phyloP scores from a whole-genome alignment of 1,284 basidiomycete genomes.

The Cystobasidium slooffiae region DNA sequence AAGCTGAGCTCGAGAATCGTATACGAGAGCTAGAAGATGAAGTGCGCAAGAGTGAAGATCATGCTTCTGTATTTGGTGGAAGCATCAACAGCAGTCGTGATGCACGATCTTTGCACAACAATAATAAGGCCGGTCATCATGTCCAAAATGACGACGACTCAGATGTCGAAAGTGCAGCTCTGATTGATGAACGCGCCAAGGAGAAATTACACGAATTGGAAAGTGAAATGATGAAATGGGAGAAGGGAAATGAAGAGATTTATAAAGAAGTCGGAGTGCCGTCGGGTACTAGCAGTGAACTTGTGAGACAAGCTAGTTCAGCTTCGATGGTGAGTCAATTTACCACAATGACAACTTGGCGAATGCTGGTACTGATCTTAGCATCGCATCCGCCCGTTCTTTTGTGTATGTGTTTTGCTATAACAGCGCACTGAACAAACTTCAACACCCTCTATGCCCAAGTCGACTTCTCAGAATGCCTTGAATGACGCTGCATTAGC shows the following conservation, averaged over 20 bases:
- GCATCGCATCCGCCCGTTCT: not conserved
- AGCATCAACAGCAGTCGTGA: not conserved
- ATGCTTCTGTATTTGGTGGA: slow-evolving; percentile 10
- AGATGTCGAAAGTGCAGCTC: slow-evolving; percentile 60
- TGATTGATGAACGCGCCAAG: slow-evolving; percentile 64
- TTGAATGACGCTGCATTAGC: slow-evolving; percentile 2
- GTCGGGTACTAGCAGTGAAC: slow-evolving; percentile 20
- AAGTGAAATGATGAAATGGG: slow-evolving; percentile 76
- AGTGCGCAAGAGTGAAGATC: slow-evolving; percentile 40
- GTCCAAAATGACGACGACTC: slow-evolving; percentile 8
- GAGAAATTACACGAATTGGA: slow-evolving; percentile 76
- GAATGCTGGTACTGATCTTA: not conserved
- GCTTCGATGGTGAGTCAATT: slow-evolving; percentile 40
- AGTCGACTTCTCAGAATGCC: not conserved
- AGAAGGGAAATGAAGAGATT: slow-evolving; percentile 77
- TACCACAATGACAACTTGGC: not conserved
- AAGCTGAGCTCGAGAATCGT: slow-evolving; percentile 84
- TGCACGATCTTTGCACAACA: slow-evolving; percentile 5
- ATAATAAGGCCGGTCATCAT: slow-evolving; percentile 2
- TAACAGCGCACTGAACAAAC: slow-evolving; percentile 3
- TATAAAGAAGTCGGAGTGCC: slow-evolving; percentile 68
- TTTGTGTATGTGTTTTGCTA: not conserved
- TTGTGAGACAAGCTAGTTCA: slow-evolving; percentile 63
- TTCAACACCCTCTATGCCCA: slow-evolving; percentile 3
- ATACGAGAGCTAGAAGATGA: slow-evolving; percentile 73